A percentile compares a stretch with the other conserved stretches of the same genome.
Conservation (phyloP, 345 rosid genomes). For the Eucalyptus cloeziana region DNA sequence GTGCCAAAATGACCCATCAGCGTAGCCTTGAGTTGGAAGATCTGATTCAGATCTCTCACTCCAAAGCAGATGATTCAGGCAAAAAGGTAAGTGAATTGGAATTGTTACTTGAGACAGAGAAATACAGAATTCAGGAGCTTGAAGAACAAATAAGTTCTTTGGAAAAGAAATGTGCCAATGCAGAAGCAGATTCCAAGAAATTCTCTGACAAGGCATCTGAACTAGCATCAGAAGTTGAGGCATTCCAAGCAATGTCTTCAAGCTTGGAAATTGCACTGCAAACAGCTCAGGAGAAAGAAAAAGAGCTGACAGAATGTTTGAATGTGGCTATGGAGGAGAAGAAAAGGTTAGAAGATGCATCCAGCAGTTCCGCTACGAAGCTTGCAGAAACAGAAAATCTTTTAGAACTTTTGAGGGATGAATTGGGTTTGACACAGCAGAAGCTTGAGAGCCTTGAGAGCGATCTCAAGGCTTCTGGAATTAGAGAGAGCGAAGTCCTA, state of each 20-base stretch:
- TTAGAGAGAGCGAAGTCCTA: conserved; percentile 51
- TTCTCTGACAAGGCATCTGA: conserved; percentile 40
- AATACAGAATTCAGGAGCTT: conserved; percentile 81
- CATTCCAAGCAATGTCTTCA: conserved; percentile 48
- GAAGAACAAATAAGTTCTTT: conserved; percentile 61
- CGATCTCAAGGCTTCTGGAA: conserved; percentile 48
- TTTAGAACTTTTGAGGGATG: conserved; percentile 54
- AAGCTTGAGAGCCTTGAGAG: conserved; percentile 53
- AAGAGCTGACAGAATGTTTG: conserved; percentile 40
- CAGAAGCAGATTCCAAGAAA: conserved; percentile 55
- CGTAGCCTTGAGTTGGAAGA: conserved; percentile 65
- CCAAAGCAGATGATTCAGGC: conserved; percentile 61
- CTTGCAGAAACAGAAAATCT: conserved; percentile 65
- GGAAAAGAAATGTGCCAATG: conserved; percentile 54
- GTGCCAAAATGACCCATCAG: conserved; percentile 44
- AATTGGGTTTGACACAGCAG: conserved; percentile 46
- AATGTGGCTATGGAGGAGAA: conserved; percentile 48
- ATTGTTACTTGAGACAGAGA: conserved; percentile 87
- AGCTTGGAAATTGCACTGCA: conserved; percentile 68
- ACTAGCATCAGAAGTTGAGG: conserved; percentile 65
- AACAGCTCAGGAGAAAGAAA: conserved; percentile 51
- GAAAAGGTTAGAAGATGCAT: conserved; percentile 53
- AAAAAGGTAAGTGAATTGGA: conserved; percentile 70
- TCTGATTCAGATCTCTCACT: conserved; percentile 45
- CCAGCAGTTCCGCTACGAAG: conserved; percentile 29